phyloP scores from a whole-genome alignment of 495 filamentous ascomycete species.

The Acidomyces sp. region DNA sequence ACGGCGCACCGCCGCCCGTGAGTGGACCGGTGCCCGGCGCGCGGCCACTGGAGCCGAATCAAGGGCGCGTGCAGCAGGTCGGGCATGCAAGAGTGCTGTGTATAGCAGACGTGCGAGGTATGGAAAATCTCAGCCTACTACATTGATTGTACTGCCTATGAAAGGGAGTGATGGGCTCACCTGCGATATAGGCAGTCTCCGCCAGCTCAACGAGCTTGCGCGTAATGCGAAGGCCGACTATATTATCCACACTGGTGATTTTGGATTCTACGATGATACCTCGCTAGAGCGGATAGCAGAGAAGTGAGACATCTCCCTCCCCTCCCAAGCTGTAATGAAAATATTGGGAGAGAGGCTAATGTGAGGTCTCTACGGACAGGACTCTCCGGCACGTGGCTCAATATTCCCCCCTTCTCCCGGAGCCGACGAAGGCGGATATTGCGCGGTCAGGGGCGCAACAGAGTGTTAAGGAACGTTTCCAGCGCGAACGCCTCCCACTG shows the following conservation, averaged over 20 bases:
- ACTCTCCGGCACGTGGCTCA: slow-evolving; percentile 96
- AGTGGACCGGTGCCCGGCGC: slow-evolving; percentile 32
- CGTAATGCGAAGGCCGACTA: slow-evolving; percentile 85
- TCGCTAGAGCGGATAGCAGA: slow-evolving; percentile 96
- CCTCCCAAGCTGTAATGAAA: too few relatives aligned
- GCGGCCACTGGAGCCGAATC: slow-evolving; percentile 45
- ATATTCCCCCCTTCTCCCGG: slow-evolving; percentile 88
- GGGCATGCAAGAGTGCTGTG: slow-evolving; percentile 79
- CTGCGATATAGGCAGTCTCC: slow-evolving; percentile 61
- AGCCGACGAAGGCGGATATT: slow-evolving; percentile 76
- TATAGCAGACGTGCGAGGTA: slow-evolving; percentile 96
- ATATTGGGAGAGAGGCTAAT: too few relatives aligned
- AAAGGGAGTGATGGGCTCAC: too few relatives aligned
- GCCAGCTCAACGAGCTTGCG: slow-evolving; percentile 90
- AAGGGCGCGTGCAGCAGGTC: slow-evolving; percentile 66
- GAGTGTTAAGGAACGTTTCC: slow-evolving; percentile 69
- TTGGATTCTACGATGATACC: slow-evolving; percentile 95
- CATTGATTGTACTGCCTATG: slow-evolving; percentile 12
- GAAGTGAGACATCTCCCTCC: slow-evolving; percentile 53
- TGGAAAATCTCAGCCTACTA: slow-evolving; percentile 14
- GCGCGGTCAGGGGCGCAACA: slow-evolving; percentile 47
- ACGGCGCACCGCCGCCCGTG: slow-evolving; percentile 23
- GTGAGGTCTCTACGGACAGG: too few relatives aligned
- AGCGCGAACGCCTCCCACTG: slow-evolving; percentile 69
- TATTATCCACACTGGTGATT: slow-evolving; percentile 97